Evolutionary conservation across 768 basidiomycete species (phyloP), one percentile per base, ranked within the genome.

Genomic region (Rickenella mellea): DNA sequence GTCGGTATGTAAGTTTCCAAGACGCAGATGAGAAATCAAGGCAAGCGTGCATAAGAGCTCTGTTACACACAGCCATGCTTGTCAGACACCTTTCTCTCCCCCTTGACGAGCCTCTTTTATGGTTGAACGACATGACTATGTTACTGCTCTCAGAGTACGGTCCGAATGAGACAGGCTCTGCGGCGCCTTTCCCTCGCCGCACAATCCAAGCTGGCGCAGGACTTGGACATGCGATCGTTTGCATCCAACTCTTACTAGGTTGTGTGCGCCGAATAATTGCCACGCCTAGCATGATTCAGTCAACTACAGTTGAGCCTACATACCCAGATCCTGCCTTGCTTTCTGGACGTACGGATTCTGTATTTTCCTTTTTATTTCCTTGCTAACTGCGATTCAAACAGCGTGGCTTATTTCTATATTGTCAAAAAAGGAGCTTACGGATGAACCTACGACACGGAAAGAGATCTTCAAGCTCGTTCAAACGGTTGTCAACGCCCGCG

Each of bases 21-120:
- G 61, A 72, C 20, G 80, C 80, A 0, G 80, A 87, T 47, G 58
- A 68, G 14, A 64, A 70, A 12, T 79, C 83, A 0, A 73, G 87
- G 12, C 57, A 70, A n/a, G 77, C 78, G n/a, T 73, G 77, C 46
- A 75, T 96, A 36, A 76, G 83, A 3, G 86, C 83, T 2, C 66
- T 83, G 55, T 77, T 80, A 69, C 75, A 81, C 54, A 70, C 89
- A 33, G 74, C 73, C 1, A 71, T 74, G 27, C 68, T 87, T 9
- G 63, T 80, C 52, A 68, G 73, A 17, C 73, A 76, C 24, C 71
- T 77, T 28, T 52, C 57, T 1, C 53, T 80, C 8, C 57, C 71
- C 5, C 49, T 88, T 8, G 53, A 67, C 14, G 69, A 72, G 3
- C 67, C 83, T 5, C 61, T 77, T 11, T 64, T 61, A 1, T 91